These are phyloP conservation scores for Stellera chamaejasme DNA, from an alignment of 345 rosid species.

Conservation along the genomic window DNA sequence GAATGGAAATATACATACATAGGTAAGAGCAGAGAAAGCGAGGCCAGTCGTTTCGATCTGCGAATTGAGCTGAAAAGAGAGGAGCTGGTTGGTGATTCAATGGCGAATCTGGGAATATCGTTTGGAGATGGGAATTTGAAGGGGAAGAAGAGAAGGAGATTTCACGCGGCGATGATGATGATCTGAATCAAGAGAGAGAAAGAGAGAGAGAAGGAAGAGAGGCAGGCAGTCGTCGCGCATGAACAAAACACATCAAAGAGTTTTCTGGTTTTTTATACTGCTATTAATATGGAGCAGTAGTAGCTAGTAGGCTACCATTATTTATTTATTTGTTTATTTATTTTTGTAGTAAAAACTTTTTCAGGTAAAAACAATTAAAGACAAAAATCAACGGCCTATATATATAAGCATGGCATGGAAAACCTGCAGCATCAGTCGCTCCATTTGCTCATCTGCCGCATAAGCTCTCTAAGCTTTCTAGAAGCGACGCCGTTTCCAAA, in stretches of 20 bases:
- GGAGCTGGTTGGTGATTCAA: constrained; percentile 18
- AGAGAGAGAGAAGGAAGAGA: constrained; percentile 2
- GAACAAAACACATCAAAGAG: constrained; percentile 24
- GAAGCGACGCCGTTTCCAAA: no score
- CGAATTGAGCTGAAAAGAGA: background rate
- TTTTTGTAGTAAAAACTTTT: no score
- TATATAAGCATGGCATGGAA: no score
- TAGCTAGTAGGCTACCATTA: no score
- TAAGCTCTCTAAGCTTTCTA: no score
- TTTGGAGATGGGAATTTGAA: constrained; percentile 13
- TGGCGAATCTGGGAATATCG: constrained; percentile 17
- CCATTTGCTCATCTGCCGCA: no score
- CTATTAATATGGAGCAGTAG: no score
- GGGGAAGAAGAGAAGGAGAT: background rate
- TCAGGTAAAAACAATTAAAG: no score
- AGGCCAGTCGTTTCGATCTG: constrained; percentile 8
- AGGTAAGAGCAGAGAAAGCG: constrained; percentile 2
- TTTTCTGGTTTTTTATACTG: constrained; percentile 10
- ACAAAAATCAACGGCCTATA: no score
- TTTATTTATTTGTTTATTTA: no score
- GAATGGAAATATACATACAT: background rate
- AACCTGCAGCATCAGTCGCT: no score
- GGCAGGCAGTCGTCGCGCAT: constrained; percentile 11
- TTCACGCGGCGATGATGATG: constrained; percentile 6
- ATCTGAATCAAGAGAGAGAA: constrained; percentile 10